A percentile compares a stretch with the other conserved stretches of the same genome.
phyloP scores from a whole-genome alignment of 2,329 filamentous ascomycete species.

The Penicillium fuscoglaucum region DNA sequence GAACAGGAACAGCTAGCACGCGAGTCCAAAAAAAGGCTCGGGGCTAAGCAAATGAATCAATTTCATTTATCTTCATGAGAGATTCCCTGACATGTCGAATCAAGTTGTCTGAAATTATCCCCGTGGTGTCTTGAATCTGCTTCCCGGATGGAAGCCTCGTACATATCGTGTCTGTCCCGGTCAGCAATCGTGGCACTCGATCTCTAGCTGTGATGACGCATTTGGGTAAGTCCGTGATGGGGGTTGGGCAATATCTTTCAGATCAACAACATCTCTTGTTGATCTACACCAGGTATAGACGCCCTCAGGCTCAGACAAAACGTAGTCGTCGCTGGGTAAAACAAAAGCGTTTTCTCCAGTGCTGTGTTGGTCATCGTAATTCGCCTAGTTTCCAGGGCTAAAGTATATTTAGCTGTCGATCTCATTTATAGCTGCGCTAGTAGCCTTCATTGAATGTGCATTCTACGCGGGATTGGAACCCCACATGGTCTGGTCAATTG shows the following conservation, averaged over 20 bases:
- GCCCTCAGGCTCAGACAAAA: background rate
- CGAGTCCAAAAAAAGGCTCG: conserved; percentile 28
- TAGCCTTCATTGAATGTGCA: background rate
- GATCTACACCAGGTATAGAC: background rate
- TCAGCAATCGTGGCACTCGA: background rate
- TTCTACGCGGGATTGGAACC: background rate
- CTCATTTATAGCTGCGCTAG: background rate
- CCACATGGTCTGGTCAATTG: background rate
- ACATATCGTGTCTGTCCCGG: background rate
- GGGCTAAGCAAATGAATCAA: conserved; percentile 38
- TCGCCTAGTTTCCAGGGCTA: background rate
- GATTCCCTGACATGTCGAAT: conserved; percentile 22
- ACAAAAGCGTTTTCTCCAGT: background rate
- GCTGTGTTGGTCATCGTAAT: background rate
- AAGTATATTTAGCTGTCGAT: background rate
- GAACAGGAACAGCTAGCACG: conserved; percentile 36
- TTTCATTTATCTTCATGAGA: conserved; percentile 34
- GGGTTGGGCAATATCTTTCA: background rate
- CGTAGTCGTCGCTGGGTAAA: background rate
- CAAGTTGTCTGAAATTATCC: conserved; percentile 11
- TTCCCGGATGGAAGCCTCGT: background rate
- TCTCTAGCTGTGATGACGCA: background rate
- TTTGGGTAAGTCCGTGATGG: background rate
- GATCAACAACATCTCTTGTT: background rate
- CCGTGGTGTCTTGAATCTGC: background rate